Evolutionary conservation across 2,329 filamentous ascomycete genomes (phyloP).

Genomic region (Neonectria ditissima): DNA sequence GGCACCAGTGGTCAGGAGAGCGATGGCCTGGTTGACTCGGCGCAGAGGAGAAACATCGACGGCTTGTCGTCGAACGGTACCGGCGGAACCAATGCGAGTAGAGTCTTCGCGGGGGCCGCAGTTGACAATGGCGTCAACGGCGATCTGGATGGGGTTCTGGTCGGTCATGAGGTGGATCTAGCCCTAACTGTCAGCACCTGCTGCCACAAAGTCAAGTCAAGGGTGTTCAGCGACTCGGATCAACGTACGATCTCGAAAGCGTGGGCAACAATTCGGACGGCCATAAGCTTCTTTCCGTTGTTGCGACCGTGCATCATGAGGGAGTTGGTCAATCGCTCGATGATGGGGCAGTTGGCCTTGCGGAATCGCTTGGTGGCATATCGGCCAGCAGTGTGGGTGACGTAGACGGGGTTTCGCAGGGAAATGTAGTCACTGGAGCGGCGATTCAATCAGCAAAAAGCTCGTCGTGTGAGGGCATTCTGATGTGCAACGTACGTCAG

Average conservation of each 20-base stretch:
- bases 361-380: constrained; percentile 99
- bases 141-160: constrained; percentile 99
- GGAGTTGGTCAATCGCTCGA: constrained; percentile 99
- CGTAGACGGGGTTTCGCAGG: constrained; percentile 98
- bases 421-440: constrained; percentile 94
- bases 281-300: constrained; percentile 99
- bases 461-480: constrained; percentile 33
- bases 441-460: constrained; percentile 49
- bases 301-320: constrained; percentile 99
- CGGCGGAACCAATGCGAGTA: constrained; percentile 98
- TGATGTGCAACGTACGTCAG: constrained; percentile 79
- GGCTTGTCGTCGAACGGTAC: constrained; percentile 99
- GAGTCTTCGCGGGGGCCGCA: constrained; percentile 99
- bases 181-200: constrained; percentile 46
- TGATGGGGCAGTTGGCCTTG: constrained; percentile 99
- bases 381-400: constrained; percentile 97
- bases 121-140: constrained; percentile 99
- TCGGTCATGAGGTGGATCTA: constrained; percentile 99
- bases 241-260: constrained; percentile 97
- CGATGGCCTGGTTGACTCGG: constrained; percentile 99
- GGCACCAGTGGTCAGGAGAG: constrained; percentile 98
- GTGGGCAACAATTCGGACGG: constrained; percentile 98
- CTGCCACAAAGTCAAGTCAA: constrained; percentile 17
- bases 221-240: constrained; percentile 4
- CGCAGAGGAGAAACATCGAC: constrained; percentile 99